Base-by-base conservation (phyloP, 345 rosid genomes). In the Bruguiera parviflora region DNA sequence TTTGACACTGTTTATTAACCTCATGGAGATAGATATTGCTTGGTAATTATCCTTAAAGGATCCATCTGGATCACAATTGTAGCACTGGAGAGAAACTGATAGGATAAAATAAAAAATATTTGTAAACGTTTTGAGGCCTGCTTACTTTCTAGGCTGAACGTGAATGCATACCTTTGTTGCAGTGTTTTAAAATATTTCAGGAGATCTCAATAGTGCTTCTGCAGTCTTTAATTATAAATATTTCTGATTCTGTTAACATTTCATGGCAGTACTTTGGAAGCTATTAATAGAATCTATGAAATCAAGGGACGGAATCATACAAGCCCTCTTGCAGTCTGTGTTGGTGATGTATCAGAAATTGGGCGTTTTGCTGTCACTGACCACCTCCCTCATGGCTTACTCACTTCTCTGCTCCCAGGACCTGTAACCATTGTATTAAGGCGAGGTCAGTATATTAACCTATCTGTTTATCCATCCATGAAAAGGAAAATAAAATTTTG, bases 281-380 rank as follows among this genome's bases (percentile, higher is more conserved):
- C 96, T 18, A 88, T 95, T 65, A 81, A 79, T 68, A 81, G 88
- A 71, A 89, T 95, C 70, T 95, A 95, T 16, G 83, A 89, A 87
- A 91, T 94, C 77, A 94, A 94, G 81, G 97, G 97, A 25, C 95
- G 93, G 15, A 84, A 80, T 65, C 83, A 85, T 66, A 91, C 96
- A 37, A 91, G 90, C 39, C 98, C 97, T 72, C 87, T 94, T 58
- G 95, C 96, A 4, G 87, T 92, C 60, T 88, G 93, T 58, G 89
- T 89, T 53, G 99, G 92, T 2, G 93, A 95, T 85, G 96, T 87
- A n/a, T 84, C 82, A 35, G 96, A 88, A 69, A 86, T 92, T 33
- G 69, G 81, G 66, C 85, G 85, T 60, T 86, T 87, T 70, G 92
- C 93, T 63, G 80, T 70, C 11, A 85, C 82, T 21, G 89, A 86